phyloP scores from a whole-genome alignment of 2,329 filamentous ascomycete genomes.

The Ophiostoma ulmi region DNA sequence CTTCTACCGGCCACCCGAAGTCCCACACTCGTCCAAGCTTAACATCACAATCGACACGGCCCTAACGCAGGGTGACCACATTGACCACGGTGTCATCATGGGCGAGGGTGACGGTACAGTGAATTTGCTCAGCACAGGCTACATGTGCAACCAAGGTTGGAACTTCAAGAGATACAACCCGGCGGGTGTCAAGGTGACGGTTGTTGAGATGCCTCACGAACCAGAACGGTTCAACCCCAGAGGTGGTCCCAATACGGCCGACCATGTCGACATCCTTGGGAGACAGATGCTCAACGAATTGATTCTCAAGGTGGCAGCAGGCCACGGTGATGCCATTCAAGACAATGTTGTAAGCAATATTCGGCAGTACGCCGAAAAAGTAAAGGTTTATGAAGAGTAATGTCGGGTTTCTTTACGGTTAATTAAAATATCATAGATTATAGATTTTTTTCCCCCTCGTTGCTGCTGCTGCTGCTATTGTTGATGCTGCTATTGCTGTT shows the following conservation, averaged over 20 bases:
- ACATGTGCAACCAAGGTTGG: constrained; percentile 98
- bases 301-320: constrained; percentile 78
- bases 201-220: constrained; percentile 95
- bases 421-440: background rate
- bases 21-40: constrained; percentile 49
- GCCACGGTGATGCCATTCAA: constrained; percentile 72
- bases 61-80: constrained; percentile 49
- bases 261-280: constrained; percentile 95
- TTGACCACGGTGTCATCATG: constrained; percentile 88
- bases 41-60: constrained; percentile 70
- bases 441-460: background rate
- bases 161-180: constrained; percentile 91
- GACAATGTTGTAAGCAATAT: constrained; percentile 79
- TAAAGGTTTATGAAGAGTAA: constrained; percentile 70
- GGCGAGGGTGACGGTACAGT: constrained; percentile 96
- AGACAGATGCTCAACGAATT: constrained; percentile 85
- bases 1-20: constrained; percentile 71
- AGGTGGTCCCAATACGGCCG: constrained; percentile 65
- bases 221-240: constrained; percentile 86
- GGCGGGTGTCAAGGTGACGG: constrained; percentile 70
- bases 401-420: background rate
- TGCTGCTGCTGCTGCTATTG: background rate
- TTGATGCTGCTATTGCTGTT: background rate
- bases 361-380: constrained; percentile 70
- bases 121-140: constrained; percentile 82